Evolutionary conservation across 441 rosid genomes (phyloP), one percentile per base, ranked within the genome.

Genomic region (Populus hybrid): DNA sequence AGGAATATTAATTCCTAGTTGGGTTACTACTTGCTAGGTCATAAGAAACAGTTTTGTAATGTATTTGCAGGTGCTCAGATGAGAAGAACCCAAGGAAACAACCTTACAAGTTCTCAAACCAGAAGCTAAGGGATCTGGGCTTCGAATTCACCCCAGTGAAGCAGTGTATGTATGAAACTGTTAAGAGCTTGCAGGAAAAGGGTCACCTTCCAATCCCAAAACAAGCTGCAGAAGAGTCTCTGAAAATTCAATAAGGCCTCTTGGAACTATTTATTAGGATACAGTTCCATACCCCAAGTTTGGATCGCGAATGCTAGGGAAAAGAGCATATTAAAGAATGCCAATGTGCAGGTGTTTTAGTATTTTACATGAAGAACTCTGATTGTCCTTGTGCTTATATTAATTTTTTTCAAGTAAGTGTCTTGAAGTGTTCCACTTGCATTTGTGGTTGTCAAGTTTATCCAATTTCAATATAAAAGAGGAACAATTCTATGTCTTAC

Each of bases 101-200:
- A 70, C 92, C 97, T 0, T 90, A 90, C 93, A 89, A 90, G 80
- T 92, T 91, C 82, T 79, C 89, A 2, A 90, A 86, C 87, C 83
- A 90, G 42, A 94, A 92, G 93, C 90, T 92, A 2, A 88, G 76
- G 84, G 98, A 95, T 69, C 38, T 95, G 21, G 99, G 98, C 1
- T 56, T 94, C 76, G 94, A 89, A 79, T 89, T 92, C 81, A 90
- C 90, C 8, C 74, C 97, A 2, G 89, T 80, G 80, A 92, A 89
- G 86, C 91, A 94, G 77, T 79, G 90, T 84, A 80, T 90, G 2
- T 91, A 92, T 14, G 31, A 29, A 29, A 29, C 31, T 29, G 31
- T 29, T 29, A 29, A 29, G 31, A 29, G 31, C 4, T 29, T 29
- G 31, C 31, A 29, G 31, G 31, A 29, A 29, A 29, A 3, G 31